phyloP scores from a whole-genome alignment of 78 protist species.

The Cavenderia fasciculata region DNA sequence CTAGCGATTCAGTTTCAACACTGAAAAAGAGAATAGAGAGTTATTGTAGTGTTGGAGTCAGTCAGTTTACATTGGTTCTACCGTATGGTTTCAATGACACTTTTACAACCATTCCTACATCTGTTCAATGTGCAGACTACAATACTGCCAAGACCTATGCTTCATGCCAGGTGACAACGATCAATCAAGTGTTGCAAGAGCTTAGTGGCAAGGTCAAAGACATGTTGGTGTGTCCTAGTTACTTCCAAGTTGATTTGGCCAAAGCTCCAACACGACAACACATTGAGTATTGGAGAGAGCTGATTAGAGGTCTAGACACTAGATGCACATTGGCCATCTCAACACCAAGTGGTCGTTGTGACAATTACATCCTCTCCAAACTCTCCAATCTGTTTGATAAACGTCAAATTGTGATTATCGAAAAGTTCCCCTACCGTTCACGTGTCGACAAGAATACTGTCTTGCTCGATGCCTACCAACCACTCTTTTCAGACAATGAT shows the following conservation, averaged over 20 bases:
- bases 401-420: conserved; percentile 30
- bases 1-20: neutral
- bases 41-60: neutral
- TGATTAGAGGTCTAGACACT: neutral
- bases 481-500: neutral
- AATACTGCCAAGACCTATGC: conserved; percentile 60
- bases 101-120: conserved; percentile 31
- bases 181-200: neutral
- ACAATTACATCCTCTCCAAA: conserved; percentile 3
- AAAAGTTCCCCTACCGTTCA: conserved; percentile 38
- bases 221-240: conserved; percentile 20
- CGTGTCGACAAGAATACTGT: conserved; percentile 3
- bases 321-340: conserved; percentile 11
- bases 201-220: neutral
- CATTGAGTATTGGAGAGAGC: conserved; percentile 67
- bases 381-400: conserved; percentile 51
- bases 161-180: conserved; percentile 10
- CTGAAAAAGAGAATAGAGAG: neutral
- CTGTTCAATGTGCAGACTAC: conserved; percentile 26
- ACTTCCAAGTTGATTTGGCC: conserved; percentile 33
- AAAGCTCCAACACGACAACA: conserved; percentile 56
- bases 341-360: conserved; percentile 17
- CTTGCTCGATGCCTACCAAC: conserved; percentile 37
- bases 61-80: conserved; percentile 13
- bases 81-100: conserved; percentile 49